These are phyloP conservation scores for Wickerhamiella azyma DNA, from an alignment of 805 yeast species.

Conservation along the genomic window DNA sequence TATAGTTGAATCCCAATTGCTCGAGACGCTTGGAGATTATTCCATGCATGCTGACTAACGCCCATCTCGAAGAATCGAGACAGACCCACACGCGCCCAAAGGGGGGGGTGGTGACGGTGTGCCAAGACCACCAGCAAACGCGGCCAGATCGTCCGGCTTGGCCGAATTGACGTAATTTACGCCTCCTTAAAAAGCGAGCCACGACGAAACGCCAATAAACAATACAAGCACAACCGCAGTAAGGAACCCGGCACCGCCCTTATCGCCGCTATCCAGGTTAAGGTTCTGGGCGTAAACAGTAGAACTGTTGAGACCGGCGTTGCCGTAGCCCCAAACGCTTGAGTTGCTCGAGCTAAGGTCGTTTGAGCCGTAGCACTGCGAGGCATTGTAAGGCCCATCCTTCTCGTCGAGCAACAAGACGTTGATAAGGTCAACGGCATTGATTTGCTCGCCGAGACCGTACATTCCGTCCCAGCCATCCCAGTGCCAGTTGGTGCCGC, in stretches of 20 bases:
- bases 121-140: too few relatives aligned
- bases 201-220: slow-evolving; percentile 56
- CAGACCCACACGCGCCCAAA: background rate
- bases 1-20: background rate
- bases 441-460: slow-evolving; percentile 86
- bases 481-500: slow-evolving; percentile 69
- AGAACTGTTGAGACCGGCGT: slow-evolving; percentile 20
- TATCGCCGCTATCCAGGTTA: slow-evolving; percentile 34
- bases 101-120: too few relatives aligned
- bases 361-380: slow-evolving; percentile 12
- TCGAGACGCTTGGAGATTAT: slow-evolving; percentile 5
- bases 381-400: slow-evolving; percentile 19
- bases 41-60: slow-evolving; percentile 3
- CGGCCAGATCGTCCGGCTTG: too few relatives aligned
- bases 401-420: slow-evolving; percentile 13
- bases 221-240: slow-evolving; percentile 58
- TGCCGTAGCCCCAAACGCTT: slow-evolving; percentile 19
- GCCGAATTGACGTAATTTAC: too few relatives aligned
- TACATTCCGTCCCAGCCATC: slow-evolving; percentile 55
- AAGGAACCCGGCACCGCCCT: slow-evolving; percentile 74
- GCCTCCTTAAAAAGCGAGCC: slow-evolving; percentile 15
- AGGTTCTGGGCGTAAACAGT: slow-evolving; percentile 15
- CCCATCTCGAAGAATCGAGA: background rate
- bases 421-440: slow-evolving; percentile 55
- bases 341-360: slow-evolving; percentile 7